Percentiles rank a stretch among this genome's conserved stretches.
These are phyloP conservation scores for Metschnikowia reukaufii DNA, from an alignment of 805 yeast genomes.

Conservation along the genomic window DNA sequence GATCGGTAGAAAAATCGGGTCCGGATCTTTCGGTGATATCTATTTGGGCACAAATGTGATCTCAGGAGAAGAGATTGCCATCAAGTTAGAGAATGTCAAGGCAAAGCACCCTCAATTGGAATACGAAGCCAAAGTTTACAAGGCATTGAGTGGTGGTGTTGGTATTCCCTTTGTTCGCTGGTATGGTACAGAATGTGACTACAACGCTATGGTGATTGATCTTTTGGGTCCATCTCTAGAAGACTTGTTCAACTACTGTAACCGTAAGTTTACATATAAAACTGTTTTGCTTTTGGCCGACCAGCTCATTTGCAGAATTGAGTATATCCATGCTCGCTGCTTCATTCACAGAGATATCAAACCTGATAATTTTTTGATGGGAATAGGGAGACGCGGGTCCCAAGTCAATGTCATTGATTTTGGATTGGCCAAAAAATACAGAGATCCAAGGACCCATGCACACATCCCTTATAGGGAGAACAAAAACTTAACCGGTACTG, in stretches of 20 bases:
- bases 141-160: conserved; percentile 91
- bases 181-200: conserved; percentile 96
- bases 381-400: conserved; percentile 90
- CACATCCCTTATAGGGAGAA: conserved; percentile 66
- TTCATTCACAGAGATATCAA: conserved; percentile 84
- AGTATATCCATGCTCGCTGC: conserved; percentile 92
- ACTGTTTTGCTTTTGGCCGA: conserved; percentile 92
- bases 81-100: conserved; percentile 82
- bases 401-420: conserved; percentile 94
- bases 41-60: conserved; percentile 91
- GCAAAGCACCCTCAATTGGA: conserved; percentile 97
- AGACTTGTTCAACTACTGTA: conserved; percentile 94
- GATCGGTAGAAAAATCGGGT: conserved; percentile 92
- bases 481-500: conserved; percentile 25
- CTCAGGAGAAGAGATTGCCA: conserved; percentile 97
- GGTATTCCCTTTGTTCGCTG: conserved; percentile 97
- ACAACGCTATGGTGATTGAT: conserved; percentile 95
- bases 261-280: conserved; percentile 87
- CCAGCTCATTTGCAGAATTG: conserved; percentile 90
- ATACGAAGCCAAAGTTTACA: conserved; percentile 94
- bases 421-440: conserved; percentile 88
- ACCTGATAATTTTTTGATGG: conserved; percentile 84
- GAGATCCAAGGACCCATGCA: conserved; percentile 91
- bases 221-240: conserved; percentile 93
- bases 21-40: conserved; percentile 97